Evolutionary conservation across 2,329 filamentous ascomycete species (phyloP).

Genomic region (Cladosporium velox): DNA sequence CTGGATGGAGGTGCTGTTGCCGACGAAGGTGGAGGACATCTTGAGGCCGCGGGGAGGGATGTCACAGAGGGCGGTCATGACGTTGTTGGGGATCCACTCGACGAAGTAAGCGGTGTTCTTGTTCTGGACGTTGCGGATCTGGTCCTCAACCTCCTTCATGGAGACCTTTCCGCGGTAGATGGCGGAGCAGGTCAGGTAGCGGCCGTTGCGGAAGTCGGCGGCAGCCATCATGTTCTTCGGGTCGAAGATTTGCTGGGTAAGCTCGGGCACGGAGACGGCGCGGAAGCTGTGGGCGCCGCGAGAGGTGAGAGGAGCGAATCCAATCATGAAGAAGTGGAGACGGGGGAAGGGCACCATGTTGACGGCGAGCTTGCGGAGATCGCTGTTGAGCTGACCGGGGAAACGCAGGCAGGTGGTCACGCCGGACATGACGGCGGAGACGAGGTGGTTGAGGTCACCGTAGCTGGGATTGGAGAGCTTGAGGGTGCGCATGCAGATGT

Average conservation of each 20-base stretch:
- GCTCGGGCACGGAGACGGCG: conserved; percentile 93
- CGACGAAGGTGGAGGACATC: conserved; percentile 99
- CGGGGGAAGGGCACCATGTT: conserved; percentile 99
- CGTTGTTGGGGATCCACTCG: conserved; percentile 99
- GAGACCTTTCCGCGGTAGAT: conserved; percentile 99
- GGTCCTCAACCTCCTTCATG: conserved; percentile 99
- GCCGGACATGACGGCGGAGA: conserved; percentile 99
- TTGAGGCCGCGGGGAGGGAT: conserved; percentile 96
- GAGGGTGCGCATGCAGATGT: conserved; percentile 99
- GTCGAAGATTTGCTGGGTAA: conserved; percentile 99
- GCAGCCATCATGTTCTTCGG: conserved; percentile 99
- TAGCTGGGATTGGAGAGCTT: conserved; percentile 99
- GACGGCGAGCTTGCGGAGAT: conserved; percentile 98
- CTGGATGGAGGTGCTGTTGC: conserved; percentile 99
- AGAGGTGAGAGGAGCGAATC: conserved; percentile 97
- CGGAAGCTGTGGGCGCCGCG: conserved; percentile 92
- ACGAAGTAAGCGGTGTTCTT: conserved; percentile 99
- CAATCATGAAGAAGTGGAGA: conserved; percentile 99
- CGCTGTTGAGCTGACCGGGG: conserved; percentile 99
- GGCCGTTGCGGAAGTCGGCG: conserved; percentile 98
- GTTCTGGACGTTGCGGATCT: conserved; percentile 99
- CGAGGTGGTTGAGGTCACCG: conserved; percentile 98
- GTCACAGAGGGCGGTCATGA: conserved; percentile 98
- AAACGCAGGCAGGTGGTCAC: conserved; percentile 98
- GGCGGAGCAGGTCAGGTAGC: conserved; percentile 98